Base-by-base conservation (phyloP, 2,329 filamentous ascomycete species). In the Cryphonectria carpinicola region DNA sequence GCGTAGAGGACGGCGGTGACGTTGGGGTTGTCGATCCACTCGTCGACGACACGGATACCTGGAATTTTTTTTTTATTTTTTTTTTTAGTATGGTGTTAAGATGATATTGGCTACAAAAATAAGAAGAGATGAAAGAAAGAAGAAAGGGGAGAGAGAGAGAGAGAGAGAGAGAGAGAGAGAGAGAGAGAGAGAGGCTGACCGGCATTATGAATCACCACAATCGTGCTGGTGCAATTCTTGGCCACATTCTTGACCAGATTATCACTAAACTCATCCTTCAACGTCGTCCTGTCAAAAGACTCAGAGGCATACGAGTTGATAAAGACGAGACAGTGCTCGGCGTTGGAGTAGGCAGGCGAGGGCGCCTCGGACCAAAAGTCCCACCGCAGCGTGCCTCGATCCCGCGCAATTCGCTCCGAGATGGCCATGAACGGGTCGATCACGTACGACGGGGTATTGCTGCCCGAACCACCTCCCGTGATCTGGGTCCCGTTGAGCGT, bases 381-480 rank as follows among this genome's bases (percentile, higher is more conserved):
- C 68, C 71, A 72, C 19, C 71, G 65, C n/a, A 72, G 54, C 28
- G 83, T 84, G 86, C 75, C 87, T 82, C 84, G 1, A 86, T 88
- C 19, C 4, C 85, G 85, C 76, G 89, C 85, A 92, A 90, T 39
- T 87, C 83, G 58, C 82, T 81, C 65, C 88, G 82, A 64, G 76
- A 82, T 80, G 90, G 2, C 85, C 84, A n/a, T 83, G 76, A 71
- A 86, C 0, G 95, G 95, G 35, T 92, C 88, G 41, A 97, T 83
- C 1, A 97, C 85, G 76, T 96, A 97, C 4, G 92, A 91, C 72
- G 94, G 95, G 35, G 97, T 89, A 3, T 93, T 93, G 0, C 93
- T 89, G 1, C 84, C 84, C 0, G 82, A 83, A 0, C 83, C 84
- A 37, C 84, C 84, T 13, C 84, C 82, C 0, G 78, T 78, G 65